Evolutionary conservation across 2,329 filamentous ascomycete genomes (phyloP), one percentile per base, ranked within the genome.

Genomic region (Penicillium sp.): DNA sequence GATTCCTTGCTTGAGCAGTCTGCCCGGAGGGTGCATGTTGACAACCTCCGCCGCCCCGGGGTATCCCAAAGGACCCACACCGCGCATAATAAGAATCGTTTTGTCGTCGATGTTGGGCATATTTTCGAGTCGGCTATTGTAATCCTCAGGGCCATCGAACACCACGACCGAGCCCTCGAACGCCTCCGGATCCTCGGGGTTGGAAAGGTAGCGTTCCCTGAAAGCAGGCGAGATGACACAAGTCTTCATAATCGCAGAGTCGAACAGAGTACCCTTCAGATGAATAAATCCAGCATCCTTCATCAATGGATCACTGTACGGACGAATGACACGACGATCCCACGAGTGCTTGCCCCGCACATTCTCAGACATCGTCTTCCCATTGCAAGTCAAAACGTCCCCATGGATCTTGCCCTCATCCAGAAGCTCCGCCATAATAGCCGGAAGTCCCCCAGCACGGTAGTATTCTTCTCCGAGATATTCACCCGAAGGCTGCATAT

Each of bases 401-500:
- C 51, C 51, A 51, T 81, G 70, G 11, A 81, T 62, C 52, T 76
- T 76, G 1, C 74, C 74, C 10, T 74, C 74, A 24, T 77, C 76
- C 5, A 81, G 65, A 16, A 82, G 68, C 57, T 82, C 79, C 2
- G 78, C 78, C 70, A 81, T 76, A 35, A 82, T 71, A 7, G 80
- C 78, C 0, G 76, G 79, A 2, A 81, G 67, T 4, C 79, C 79
- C 4, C 80, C 79, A 5, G 79, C 79, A 20, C 77, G 76, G 64
- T 76, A 78, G 54, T 80, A 81, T 48, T 82, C 79, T 59, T 81
- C 79, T 31, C 78, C 74, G 2, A 81, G 69, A 51, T 76, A 75
- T 53, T 81, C 75, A 4, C 80, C 80, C 0, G 79, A 78, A 0
- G 80, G 80, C 57, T 81, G 77, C 69, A 83, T 76, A 53, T 82